Percentiles rank a stretch among this genome's conserved stretches.
Conservation (phyloP, 202 grass and related monocot genomes). For the Musa balbisiana region DNA sequence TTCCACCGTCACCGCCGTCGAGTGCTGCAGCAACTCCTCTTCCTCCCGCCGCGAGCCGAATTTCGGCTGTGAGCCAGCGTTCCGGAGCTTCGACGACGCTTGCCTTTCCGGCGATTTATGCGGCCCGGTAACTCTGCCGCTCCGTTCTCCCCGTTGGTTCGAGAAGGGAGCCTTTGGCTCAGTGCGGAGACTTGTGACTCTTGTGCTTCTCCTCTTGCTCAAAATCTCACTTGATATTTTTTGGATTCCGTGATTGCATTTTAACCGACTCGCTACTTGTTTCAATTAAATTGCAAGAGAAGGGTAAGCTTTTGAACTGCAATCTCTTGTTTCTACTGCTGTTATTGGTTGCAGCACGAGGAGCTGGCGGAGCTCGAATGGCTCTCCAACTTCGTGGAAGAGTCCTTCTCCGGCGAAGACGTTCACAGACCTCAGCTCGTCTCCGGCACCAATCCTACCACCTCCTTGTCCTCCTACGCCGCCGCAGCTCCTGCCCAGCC, state of each 20-base stretch:
- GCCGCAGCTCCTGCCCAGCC: slow-evolving; percentile 11
- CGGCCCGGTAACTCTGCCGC: slow-evolving; percentile 51
- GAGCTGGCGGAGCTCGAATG: slow-evolving; percentile 20
- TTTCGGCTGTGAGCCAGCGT: slow-evolving; percentile 5
- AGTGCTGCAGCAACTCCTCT: slow-evolving; percentile 71
- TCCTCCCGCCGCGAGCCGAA: slow-evolving; percentile 24
- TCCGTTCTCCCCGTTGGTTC: neutral
- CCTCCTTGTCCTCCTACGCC: slow-evolving; percentile 25
- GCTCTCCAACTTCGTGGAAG: slow-evolving; percentile 15
- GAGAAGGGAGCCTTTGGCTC: too few relatives aligned
- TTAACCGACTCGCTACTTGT: too few relatives aligned
- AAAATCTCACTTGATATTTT: too few relatives aligned
- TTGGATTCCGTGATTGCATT: too few relatives aligned
- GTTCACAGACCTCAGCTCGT: slow-evolving; percentile 75
- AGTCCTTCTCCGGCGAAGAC: slow-evolving; percentile 48
- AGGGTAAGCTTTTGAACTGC: too few relatives aligned
- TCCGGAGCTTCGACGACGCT: slow-evolving; percentile 30
- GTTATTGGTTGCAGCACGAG: neutral
- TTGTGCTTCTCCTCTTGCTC: too few relatives aligned
- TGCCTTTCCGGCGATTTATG: slow-evolving; percentile 53
- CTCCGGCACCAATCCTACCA: slow-evolving; percentile 42
- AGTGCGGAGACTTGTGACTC: too few relatives aligned
- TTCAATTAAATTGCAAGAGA: too few relatives aligned
- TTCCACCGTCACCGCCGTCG: slow-evolving; percentile 60
- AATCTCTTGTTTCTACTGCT: neutral